phyloP scores from a whole-genome alignment of 441 rosid genomes.

The Croton laevigatus region DNA sequence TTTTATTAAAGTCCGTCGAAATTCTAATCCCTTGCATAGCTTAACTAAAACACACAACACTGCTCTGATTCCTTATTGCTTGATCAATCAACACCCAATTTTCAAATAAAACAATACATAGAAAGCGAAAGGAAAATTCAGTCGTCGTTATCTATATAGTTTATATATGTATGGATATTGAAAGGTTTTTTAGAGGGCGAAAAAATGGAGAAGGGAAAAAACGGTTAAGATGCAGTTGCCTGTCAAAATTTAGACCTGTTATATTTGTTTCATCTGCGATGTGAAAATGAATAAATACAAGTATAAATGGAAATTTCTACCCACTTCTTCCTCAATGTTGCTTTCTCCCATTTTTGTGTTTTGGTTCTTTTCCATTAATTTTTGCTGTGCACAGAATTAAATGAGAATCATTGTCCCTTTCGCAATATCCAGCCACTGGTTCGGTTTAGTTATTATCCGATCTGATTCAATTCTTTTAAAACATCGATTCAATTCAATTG shows the following conservation, averaged over 20 bases:
- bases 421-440: too few relatives aligned
- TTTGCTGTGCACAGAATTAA: too few relatives aligned
- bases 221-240: constrained; percentile 10
- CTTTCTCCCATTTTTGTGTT: not conserved
- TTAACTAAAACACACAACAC: not conserved
- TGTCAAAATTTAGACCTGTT: not conserved
- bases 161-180: not conserved
- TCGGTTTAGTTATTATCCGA: too few relatives aligned
- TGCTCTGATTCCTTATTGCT: not conserved
- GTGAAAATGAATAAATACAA: not conserved
- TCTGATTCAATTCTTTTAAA: too few relatives aligned
- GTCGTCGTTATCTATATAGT: not conserved
- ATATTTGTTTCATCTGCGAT: not conserved
- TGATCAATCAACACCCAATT: not conserved
- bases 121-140: not conserved
- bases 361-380: not conserved
- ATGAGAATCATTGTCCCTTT: too few relatives aligned
- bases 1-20: not conserved
- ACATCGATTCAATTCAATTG: too few relatives aligned
- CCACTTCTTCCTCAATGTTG: constrained; percentile 9
- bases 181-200: not conserved
- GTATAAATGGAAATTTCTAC: constrained; percentile 10
- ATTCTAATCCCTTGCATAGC: not conserved
- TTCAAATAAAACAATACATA: not conserved
- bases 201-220: not conserved